Base-by-base conservation (phyloP, 2,329 filamentous ascomycete species). In the Cladobotryum mycophilum region DNA sequence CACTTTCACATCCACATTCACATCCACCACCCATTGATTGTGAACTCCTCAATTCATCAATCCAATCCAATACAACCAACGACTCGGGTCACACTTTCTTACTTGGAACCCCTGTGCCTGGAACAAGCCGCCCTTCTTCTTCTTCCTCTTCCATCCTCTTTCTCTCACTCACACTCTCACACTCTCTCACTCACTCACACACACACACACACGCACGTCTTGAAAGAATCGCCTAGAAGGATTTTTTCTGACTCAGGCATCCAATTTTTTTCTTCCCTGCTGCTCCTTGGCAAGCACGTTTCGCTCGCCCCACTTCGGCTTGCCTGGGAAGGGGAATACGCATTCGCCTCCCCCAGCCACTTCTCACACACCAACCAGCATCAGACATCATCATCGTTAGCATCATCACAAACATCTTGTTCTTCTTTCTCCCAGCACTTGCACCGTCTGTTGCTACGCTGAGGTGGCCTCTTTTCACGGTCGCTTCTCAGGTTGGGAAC, bases 191-290 rank as follows among this genome's bases (percentile, higher is more conserved):
- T 20, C 20, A 20, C 5, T 5, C 20, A 20, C 20, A 20, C 20
- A 3, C 20, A 20, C 20, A 20, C 20, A 3, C 20, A 20, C 20
- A 20, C 20, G 8, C 25, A 30, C 25, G 6, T 30, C 9, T 30
- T 30, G 17, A 53, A 41, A 30, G 52, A 53, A 65, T 43, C 56
- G 55, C 55, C 63, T 62, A 65, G 63, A 64, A 64, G 47, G 46
- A 47, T 47, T 56, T 49, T 61, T 60, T 60, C 55, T 65, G 64
- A 67, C 65, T 67, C 63, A 69, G 66, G 66, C 66, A 67, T 58
- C 64, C 47, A 45, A 12, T 36, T 41, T 41, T 41, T 18, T 41
- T 38, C 9, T n/a, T 12, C 9, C 13, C 36, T 11, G 2, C 9
- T 17, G 6, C 36, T 37, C 15, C 37, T 18, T 42, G 22, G 42